Percentiles rank a stretch among this genome's conserved stretches.
phyloP scores from a whole-genome alignment of 164 flowering plant species.

The Berberis thunbergii region DNA sequence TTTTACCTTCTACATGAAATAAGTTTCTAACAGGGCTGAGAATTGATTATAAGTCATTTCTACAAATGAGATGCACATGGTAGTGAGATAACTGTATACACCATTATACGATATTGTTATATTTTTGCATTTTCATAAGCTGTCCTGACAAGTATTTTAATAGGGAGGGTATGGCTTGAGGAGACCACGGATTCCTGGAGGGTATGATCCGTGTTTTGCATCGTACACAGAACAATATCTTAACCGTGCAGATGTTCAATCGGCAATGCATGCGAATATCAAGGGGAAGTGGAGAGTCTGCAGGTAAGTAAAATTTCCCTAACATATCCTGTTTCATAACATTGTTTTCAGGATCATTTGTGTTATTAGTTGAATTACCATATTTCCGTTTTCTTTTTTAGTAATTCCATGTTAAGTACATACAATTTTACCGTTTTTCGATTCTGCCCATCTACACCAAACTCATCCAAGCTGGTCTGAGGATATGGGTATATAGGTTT shows the following conservation, averaged over 20 bases:
- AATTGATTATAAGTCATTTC: too few relatives aligned
- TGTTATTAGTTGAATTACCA: background rate
- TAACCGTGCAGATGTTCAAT: slow-evolving; percentile 48
- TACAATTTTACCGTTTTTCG: slow-evolving; percentile 36
- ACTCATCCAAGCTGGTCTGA: slow-evolving; percentile 51
- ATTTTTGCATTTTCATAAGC: too few relatives aligned
- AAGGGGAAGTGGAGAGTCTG: slow-evolving; percentile 34
- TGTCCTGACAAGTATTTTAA: too few relatives aligned
- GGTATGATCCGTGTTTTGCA: slow-evolving; percentile 60
- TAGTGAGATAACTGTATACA: too few relatives aligned
- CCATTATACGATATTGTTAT: too few relatives aligned
- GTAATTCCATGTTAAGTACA: slow-evolving; percentile 30
- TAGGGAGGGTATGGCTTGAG: slow-evolving; percentile 13
- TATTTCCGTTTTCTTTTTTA: slow-evolving; percentile 8
- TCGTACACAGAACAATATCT: slow-evolving; percentile 37
- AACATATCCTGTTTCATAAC: background rate
- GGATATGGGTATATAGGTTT: slow-evolving; percentile 66
- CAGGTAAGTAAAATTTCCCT: slow-evolving; percentile 29
- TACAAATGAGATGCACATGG: too few relatives aligned
- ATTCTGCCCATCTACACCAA: slow-evolving; percentile 46
- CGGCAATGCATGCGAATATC: slow-evolving; percentile 37
- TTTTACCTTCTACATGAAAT: too few relatives aligned
- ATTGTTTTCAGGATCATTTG: background rate
- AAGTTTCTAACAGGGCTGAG: too few relatives aligned
- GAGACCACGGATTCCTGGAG: slow-evolving; percentile 37